Conservation (phyloP, 768 basidiomycete genomes). For the Pulveroboletus ravenelii region DNA sequence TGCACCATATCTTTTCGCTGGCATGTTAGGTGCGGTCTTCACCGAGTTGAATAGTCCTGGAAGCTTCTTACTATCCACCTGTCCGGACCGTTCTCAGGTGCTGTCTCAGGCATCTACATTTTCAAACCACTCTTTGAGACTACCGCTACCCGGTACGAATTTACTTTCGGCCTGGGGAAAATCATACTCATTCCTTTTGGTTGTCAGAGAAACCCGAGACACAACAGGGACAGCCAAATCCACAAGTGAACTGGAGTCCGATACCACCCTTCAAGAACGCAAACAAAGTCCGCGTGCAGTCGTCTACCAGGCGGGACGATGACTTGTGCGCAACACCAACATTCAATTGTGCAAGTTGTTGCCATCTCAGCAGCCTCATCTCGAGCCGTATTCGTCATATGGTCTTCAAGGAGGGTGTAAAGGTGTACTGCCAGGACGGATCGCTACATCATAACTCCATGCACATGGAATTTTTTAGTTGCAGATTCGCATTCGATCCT, state of each 20-base stretch:
- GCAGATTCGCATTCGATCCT: constrained; percentile 13
- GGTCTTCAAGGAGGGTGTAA: constrained; percentile 8
- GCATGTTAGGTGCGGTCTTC: constrained; percentile 44
- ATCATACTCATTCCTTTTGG: constrained; percentile 1
- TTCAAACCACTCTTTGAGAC: constrained; percentile 47
- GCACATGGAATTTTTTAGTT: constrained; percentile 1
- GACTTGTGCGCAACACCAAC: background rate
- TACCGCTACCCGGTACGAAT: constrained; percentile 11
- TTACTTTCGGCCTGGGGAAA: background rate
- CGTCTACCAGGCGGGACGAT: background rate
- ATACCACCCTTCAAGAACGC: constrained; percentile 1
- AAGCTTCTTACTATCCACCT: constrained; percentile 5
- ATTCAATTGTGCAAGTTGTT: background rate
- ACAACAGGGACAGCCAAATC: background rate
- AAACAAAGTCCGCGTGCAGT: constrained; percentile 7
- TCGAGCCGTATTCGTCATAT: constrained; percentile 9
- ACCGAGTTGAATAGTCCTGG: background rate
- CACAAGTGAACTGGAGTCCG: constrained; percentile 1
- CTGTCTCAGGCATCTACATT: constrained; percentile 61
- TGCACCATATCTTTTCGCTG: constrained; percentile 52
- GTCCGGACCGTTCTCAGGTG: constrained; percentile 35
- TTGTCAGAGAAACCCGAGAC: constrained; percentile 11
- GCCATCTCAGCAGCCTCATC: background rate
- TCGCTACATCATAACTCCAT: constrained; percentile 9
- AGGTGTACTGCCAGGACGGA: constrained; percentile 8